phyloP scores from a whole-genome alignment of 1,139 yeast species.

The Debaryomyces sp. region DNA sequence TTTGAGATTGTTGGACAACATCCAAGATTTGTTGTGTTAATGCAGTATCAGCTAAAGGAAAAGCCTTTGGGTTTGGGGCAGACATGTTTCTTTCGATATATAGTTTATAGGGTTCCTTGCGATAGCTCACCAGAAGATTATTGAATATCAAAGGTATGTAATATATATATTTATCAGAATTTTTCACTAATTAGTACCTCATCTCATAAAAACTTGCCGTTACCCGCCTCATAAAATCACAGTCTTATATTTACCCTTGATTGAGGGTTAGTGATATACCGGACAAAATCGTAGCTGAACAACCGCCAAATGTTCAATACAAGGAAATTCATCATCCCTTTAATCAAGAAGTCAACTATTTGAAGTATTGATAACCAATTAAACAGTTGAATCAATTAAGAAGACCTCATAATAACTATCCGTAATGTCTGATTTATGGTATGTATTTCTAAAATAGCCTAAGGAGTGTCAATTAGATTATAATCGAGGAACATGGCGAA shows the following conservation, averaged over 20 bases:
- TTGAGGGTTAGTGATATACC: neutral
- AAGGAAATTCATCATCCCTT: conserved; percentile 4
- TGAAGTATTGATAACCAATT: conserved; percentile 6
- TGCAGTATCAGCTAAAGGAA: conserved; percentile 97
- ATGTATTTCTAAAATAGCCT: conserved; percentile 26
- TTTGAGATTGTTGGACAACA: conserved; percentile 96
- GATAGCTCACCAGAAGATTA: conserved; percentile 49
- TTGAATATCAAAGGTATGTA: neutral
- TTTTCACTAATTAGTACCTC: conserved; percentile 3
- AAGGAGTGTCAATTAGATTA: neutral
- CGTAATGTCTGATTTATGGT: conserved; percentile 60
- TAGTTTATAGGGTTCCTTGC: conserved; percentile 64
- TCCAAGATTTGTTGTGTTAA: conserved; percentile 96
- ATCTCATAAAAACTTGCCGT: conserved; percentile 4
- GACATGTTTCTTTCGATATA: conserved; percentile 43
- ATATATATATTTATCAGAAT: conserved; percentile 1
- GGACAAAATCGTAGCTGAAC: conserved; percentile 2
- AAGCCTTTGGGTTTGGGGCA: conserved; percentile 92
- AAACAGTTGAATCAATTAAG: conserved; percentile 8
- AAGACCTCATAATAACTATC: conserved; percentile 5
- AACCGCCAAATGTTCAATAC: conserved; percentile 4
- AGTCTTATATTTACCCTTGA: conserved; percentile 9
- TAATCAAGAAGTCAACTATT: conserved; percentile 5
- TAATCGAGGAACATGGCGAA: neutral
- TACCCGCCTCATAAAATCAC: conserved; percentile 1